Evolutionary conservation across 352 stramenopile genomes (phyloP), one percentile per base, ranked within the genome.

Genomic region (Aphanomyces euteiches): DNA sequence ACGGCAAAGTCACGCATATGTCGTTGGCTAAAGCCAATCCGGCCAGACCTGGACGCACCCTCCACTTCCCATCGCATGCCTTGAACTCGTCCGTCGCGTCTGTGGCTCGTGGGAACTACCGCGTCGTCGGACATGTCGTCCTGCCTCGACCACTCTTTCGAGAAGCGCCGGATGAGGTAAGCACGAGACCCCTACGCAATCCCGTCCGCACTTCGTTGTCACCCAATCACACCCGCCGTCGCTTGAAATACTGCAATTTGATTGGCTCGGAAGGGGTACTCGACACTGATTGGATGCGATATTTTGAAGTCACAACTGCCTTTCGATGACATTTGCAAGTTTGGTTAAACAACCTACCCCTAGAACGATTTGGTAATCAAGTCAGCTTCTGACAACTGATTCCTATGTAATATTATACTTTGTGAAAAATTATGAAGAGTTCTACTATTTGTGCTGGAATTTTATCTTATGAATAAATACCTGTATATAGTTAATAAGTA

Each of bases 261-360:
- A 70, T 70, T 70, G 64, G 64, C 19, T 4, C 15, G 19, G 43
- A 70, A 70, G 64, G 53, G 64, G 61, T 70, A 50, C 64, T 21
- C 3, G 4, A 10, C 17, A 36, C 12, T 47, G 47, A 70, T 70
- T 70, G 64, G 64, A 28, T 15, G 5, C 37, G 5, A 40, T n/a
- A 10, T 47, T 63, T 63, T 61, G 64, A 60, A 70, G 64, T 70
- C 64, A 70, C 61, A 47, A 50, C n/a, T 3, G 53, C 37, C 45
- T 3, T 37, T 12, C 37, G 64, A 70, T 70, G 64, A 70, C 64
- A 19, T 36, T 37, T 15, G 50, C 10, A 19, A 37, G 13, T 38
- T 59, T 70, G 47, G 43, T 48, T 70, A 63, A 70, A 70, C 64
- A 70, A 48, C 59, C 59, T 67, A 67, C 1, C 59, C 59, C 59